Evolutionary conservation across 176 grass and related monocot genomes (phyloP), one percentile per base, ranked within the genome.

Genomic region (Musa schizocarpa): DNA sequence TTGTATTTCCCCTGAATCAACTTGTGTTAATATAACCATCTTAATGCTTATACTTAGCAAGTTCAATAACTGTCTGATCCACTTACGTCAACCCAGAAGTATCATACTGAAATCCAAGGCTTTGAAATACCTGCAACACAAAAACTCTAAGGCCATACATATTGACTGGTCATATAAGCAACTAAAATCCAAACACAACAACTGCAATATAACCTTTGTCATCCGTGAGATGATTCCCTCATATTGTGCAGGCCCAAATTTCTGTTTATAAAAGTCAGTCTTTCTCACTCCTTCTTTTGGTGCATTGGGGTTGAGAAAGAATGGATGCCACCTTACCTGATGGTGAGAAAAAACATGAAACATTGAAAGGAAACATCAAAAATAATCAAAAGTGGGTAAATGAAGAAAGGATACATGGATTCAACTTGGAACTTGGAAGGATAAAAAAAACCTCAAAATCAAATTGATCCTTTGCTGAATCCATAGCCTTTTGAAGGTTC

Each of bases 321-420:
- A 98, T 17, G 94, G 94, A 85, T 98, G 94, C 94, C 94, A 98
- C 24, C 78, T 84, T 26, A 93, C 84, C 94, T 98, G 71, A 51
- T n/a, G 77, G 72, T 58, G 23, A 56, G 82, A 58, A 52, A 61
- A 58, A 67, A 12, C 11, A 24, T 4, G 14, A 9, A 77, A 43
- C 34, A 43, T 43, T 6, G 1, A 54, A 53, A 72, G 52, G 11
- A 11, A 43, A 9, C 8, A 14, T 13, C 12, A 16, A 9, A 66
- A 52, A 49, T 8, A 50, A 74, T 77, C 11, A 24, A 69, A 71
- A 73, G 63, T 79, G 71, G 58, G 6, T 13, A 24, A 83, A 10
- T 70, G 21, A 55, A 62, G 8, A 53, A 2, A 24, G 53, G 21
- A 73, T 72, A 63, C 8, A 25, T 13, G 11, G 11, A 65, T 26